phyloP scores from a whole-genome alignment of 139 green algal species.

The Deuterostichococcus epilithicus region DNA sequence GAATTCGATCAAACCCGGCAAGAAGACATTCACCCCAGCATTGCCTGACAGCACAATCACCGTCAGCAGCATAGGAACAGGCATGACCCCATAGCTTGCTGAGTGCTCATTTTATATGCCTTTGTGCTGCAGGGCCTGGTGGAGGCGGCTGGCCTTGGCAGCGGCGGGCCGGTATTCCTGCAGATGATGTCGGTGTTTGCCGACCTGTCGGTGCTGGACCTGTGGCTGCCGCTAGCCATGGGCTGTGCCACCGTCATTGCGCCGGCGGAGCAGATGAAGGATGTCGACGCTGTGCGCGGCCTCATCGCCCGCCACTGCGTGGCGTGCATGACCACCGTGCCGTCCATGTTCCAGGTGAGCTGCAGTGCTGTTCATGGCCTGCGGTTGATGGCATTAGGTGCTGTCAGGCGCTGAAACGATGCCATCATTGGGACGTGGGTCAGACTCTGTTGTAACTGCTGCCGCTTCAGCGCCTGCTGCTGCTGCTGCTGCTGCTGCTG shows the following conservation, averaged over 20 bases:
- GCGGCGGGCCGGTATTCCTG: conserved; percentile 1
- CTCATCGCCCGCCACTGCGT: conserved; percentile 12
- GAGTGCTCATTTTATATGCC: too few species aligned
- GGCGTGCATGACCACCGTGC: conserved; percentile 11
- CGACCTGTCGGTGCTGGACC: conserved; percentile 26
- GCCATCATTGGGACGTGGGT: too few species aligned
- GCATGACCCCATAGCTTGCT: too few species aligned
- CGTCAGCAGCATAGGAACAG: too few species aligned
- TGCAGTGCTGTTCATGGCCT: neutral
- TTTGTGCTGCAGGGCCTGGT: too few species aligned
- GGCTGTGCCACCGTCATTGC: conserved; percentile 20
- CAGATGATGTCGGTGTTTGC: conserved; percentile 31
- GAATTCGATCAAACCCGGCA: too few species aligned
- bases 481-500: too few species aligned
- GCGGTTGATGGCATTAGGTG: neutral
- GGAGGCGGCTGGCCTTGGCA: neutral
- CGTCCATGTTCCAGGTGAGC: conserved; percentile 6
- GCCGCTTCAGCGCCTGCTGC: too few species aligned
- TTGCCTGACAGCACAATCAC: too few species aligned
- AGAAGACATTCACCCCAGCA: too few species aligned
- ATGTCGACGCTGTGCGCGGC: conserved; percentile 17
- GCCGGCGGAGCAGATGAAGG: conserved; percentile 12
- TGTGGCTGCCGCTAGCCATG: conserved; percentile 12
- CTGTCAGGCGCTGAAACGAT: too few species aligned
- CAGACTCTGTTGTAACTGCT: too few species aligned